phyloP scores from a whole-genome alignment of 192 early-diverging fungal genomes.

The Podila epicladia region DNA sequence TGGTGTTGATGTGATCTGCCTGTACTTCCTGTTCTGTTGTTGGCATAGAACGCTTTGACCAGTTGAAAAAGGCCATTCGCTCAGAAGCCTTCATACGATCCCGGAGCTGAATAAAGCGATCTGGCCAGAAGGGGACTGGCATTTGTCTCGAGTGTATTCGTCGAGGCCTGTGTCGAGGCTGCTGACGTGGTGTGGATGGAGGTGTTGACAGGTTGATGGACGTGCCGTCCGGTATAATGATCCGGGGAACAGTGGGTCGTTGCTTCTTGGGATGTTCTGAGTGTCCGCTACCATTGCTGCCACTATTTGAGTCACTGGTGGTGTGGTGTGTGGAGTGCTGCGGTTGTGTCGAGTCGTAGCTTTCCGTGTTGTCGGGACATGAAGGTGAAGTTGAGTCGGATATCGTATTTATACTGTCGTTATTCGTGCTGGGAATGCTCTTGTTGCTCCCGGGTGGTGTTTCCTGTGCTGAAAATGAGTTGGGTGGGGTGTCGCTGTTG shows the following conservation, averaged over 20 bases:
- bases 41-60: not conserved
- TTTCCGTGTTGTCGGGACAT: too few relatives aligned
- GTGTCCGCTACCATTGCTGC: not conserved
- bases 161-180: not conserved
- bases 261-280: not conserved
- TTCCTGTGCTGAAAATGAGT: too few relatives aligned
- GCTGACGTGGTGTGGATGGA: constrained; percentile 8
- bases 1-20: not conserved
- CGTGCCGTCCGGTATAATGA: constrained; percentile 29
- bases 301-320: not conserved
- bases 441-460: too few relatives aligned
- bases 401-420: too few relatives aligned
- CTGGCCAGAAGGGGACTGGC: too few relatives aligned
- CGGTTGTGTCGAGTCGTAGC: not conserved
- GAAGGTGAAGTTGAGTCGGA: too few relatives aligned
- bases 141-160: not conserved
- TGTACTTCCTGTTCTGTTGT: not conserved
- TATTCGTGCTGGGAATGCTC: too few relatives aligned
- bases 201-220: constrained; percentile 39
- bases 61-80: too few relatives aligned
- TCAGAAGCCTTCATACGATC: not conserved
- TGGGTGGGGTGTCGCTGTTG: too few relatives aligned
- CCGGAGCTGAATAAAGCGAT: constrained; percentile 11
- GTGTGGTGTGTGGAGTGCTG: not conserved
- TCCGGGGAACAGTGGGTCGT: constrained; percentile 22